These are phyloP conservation scores for Gossypium arboreum DNA, from an alignment of 345 rosid genomes.

Conservation along the genomic window DNA sequence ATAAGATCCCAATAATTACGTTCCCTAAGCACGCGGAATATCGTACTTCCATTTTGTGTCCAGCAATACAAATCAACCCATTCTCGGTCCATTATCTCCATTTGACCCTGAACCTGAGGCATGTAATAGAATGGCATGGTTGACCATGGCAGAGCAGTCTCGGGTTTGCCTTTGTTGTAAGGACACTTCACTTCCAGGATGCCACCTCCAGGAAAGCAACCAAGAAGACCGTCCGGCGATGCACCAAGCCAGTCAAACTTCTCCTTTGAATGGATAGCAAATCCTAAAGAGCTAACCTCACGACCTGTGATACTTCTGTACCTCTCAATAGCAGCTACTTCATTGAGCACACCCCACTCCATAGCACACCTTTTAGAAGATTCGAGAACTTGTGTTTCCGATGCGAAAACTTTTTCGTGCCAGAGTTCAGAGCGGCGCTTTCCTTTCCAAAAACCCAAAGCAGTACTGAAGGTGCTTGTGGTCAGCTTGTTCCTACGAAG, in stretches of 20 bases:
- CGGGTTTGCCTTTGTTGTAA: background rate
- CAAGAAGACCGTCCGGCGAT: background rate
- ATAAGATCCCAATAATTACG: background rate
- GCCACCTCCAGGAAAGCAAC: conserved; percentile 1
- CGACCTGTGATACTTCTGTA: background rate
- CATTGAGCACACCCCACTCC: conserved; percentile 3
- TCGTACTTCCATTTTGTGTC: background rate
- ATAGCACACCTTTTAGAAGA: background rate
- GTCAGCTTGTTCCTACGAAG: background rate
- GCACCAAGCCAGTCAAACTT: background rate
- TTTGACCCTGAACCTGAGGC: conserved; percentile 7
- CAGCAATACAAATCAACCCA: conserved; percentile 5
- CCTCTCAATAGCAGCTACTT: background rate
- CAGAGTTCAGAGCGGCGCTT: background rate
- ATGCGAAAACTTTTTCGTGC: background rate
- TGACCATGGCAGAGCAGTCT: background rate
- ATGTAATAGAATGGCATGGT: conserved; percentile 3
- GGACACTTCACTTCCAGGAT: conserved; percentile 4
- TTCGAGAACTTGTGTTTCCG: background rate
- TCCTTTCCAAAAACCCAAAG: conserved; percentile 1
- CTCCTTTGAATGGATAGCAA: background rate
- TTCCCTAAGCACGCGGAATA: background rate
- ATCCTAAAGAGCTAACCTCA: conserved; percentile 1
- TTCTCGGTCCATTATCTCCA: conserved; percentile 4
- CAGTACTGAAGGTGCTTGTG: background rate